Conservation (phyloP, 768 basidiomycete genomes). For the Podaxis rugospora region DNA sequence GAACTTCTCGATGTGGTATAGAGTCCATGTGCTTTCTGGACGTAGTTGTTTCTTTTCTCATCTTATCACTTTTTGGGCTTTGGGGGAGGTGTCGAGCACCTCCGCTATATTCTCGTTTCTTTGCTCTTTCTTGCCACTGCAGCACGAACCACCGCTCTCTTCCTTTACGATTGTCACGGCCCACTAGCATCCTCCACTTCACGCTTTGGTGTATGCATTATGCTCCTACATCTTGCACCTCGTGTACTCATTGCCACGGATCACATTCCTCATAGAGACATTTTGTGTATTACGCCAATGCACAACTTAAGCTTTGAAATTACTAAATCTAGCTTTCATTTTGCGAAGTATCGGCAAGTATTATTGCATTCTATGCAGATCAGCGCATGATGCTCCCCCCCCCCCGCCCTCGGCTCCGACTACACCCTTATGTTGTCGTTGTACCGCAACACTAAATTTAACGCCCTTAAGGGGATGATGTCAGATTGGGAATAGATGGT, state of each 20-base stretch:
- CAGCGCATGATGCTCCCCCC: not conserved
- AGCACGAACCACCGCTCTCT: not conserved
- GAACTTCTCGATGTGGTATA: slow-evolving; percentile 53
- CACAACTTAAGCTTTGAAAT: no score
- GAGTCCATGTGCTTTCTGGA: not conserved
- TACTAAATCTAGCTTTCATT: not conserved
- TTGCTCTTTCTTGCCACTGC: not conserved
- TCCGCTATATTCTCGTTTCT: not conserved
- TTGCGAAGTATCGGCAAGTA: not conserved
- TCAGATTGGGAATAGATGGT: not conserved
- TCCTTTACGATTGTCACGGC: not conserved
- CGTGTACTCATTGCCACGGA: not conserved
- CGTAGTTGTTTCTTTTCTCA: not conserved
- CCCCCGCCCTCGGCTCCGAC: no score
- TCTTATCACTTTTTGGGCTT: not conserved
- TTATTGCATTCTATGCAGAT: not conserved
- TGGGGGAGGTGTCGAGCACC: slow-evolving; percentile 3
- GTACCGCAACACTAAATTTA: not conserved
- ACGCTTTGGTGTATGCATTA: not conserved
- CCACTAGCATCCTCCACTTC: not conserved
- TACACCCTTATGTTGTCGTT: not conserved
- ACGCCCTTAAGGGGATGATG: not conserved
- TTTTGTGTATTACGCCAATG: not conserved
- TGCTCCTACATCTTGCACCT: not conserved
- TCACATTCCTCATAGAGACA: not conserved